Conservation (phyloP, 208 protist species). For the Leishmania gerbilli region DNA sequence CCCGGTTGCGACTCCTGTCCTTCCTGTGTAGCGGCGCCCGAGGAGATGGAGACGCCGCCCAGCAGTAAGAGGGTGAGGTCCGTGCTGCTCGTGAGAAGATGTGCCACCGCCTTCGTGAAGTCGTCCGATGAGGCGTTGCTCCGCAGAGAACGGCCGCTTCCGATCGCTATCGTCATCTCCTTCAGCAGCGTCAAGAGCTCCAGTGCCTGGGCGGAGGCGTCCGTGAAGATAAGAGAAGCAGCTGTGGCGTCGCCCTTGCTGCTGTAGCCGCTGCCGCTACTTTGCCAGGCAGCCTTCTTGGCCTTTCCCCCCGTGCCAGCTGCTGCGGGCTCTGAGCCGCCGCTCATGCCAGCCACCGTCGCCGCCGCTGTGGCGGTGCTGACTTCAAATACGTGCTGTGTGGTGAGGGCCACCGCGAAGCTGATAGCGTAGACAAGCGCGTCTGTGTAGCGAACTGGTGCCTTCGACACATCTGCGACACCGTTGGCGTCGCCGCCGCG, state of each 20-base stretch:
- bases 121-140: constrained; percentile 32
- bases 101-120: constrained; percentile 55
- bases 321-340: background rate
- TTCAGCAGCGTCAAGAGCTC: constrained; percentile 41
- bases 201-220: constrained; percentile 9
- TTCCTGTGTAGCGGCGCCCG: background rate
- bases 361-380: background rate
- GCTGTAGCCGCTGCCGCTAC: background rate
- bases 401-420: constrained; percentile 60
- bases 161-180: constrained; percentile 34
- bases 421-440: constrained; percentile 78
- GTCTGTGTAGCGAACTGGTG: constrained; percentile 51
- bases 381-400: constrained; percentile 49
- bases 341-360: background rate
- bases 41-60: background rate
- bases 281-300: background rate
- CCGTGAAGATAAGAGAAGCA: constrained; percentile 1
- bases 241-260: background rate
- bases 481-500: constrained; percentile 5
- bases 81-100: constrained; percentile 37
- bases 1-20: background rate
- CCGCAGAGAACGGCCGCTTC: constrained; percentile 24
- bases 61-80: constrained; percentile 28
- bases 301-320: constrained; percentile 6
- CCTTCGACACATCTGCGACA: background rate